A percentile compares a stretch with the other conserved stretches of the same genome.
phyloP scores from a whole-genome alignment of 441 rosid genomes.

The Syzygium syzygioides region DNA sequence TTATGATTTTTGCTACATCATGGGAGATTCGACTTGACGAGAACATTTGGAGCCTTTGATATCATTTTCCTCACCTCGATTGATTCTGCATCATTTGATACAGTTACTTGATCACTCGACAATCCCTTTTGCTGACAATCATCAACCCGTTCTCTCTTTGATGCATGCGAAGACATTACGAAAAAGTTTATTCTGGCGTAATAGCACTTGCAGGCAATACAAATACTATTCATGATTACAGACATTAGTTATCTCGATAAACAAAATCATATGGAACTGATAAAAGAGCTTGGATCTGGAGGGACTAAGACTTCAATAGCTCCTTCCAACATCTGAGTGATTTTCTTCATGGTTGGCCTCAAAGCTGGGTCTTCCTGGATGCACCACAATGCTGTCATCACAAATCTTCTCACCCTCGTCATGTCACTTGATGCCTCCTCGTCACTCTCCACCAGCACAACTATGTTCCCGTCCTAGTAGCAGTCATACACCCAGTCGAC shows the following conservation, averaged over 20 bases:
- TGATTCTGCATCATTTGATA: not conserved
- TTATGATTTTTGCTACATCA: not conserved
- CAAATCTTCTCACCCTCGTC: conserved; percentile 25
- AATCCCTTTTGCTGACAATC: not conserved
- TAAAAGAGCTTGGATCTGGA: not conserved
- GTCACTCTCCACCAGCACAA: conserved; percentile 21
- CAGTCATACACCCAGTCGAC: conserved; percentile 40
- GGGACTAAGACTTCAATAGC: not conserved
- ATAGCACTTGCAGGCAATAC: not conserved
- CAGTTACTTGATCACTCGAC: not conserved
- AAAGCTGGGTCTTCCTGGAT: conserved; percentile 17
- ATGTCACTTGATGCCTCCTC: conserved; percentile 30
- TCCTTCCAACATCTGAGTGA: not conserved
- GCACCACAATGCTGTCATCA: conserved; percentile 47
- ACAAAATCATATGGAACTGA: not conserved
- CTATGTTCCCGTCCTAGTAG: conserved; percentile 6
- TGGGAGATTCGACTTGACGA: too few species aligned
- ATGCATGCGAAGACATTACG: not conserved
- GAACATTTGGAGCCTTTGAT: too few species aligned
- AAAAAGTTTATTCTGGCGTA: not conserved
- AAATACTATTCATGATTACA: not conserved
- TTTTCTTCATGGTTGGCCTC: not conserved
- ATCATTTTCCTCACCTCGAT: not conserved
- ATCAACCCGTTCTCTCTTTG: not conserved
- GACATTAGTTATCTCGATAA: not conserved